Evolutionary conservation across 2,329 filamentous ascomycete species (phyloP), one percentile per base, ranked within the genome.

Genomic region (Paracorniculantispora psalliotae): DNA sequence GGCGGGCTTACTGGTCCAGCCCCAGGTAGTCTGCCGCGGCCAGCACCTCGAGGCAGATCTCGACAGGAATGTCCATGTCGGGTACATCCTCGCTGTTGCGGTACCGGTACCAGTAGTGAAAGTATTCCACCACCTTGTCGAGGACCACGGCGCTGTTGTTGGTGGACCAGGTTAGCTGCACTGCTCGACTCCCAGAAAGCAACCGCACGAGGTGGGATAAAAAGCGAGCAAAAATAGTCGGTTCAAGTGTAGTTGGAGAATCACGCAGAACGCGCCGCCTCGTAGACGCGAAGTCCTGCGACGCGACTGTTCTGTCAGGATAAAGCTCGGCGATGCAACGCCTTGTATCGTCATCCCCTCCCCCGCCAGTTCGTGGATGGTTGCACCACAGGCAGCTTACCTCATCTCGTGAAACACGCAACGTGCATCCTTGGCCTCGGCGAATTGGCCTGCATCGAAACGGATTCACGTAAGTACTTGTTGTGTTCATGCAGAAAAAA

Each of bases 121-220:
- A 87, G 74, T 92, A 93, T 73, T 92, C 88, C 71, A 87, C 89
- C 33, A 92, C 86, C 70, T 91, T 91, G 71, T 92, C 89, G 2
- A 93, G 83, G 6, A 92, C 83, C 56, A 87, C 77, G 63, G 85
- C 87, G 73, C 88, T 92, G 70, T 65, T 33, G 57, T 65, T 33
- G 57, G 47, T 25, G 48, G 30, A 25, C 48, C 64, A 58, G 59
- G 56, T 61, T 63, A 66, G 52, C 61, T 61, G 64, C 67, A 65
- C 65, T n/a, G 67, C 63, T 19, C 61, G 65, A n/a, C 23, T n/a
- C 39, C 17, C 23, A 30, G 19, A 46, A 39, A 23, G 2, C 4
- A 19, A 37, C 15, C n/a, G 39, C 23, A 55, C 12, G 21, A 4
- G n/a, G 30, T 61, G 54, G 28, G 63, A n/a, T n/a, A n/a, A 63